Evolutionary conservation across 345 rosid genomes (phyloP), one percentile per base, ranked within the genome.

Genomic region (Syzygium grande): DNA sequence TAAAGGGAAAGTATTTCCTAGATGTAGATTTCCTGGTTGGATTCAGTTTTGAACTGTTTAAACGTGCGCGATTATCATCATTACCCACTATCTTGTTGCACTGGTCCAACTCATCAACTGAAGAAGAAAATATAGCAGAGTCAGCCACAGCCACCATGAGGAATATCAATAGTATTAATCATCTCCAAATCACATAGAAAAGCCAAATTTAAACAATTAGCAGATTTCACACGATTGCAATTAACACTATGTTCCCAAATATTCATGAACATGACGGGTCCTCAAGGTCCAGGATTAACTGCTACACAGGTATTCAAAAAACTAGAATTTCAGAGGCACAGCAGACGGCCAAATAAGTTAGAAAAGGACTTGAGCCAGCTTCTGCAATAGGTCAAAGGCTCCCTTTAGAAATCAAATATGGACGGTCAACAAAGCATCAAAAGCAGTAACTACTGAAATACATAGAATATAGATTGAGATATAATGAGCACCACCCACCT

Each of bases 21-120:
- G 88, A 87, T 85, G 88, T 91, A 51, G 92, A 86, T 58, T 21
- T 87, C 51, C 88, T 90, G 86, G 83, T 86, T 73, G 92, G 55
- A 73, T 88, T 63, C 34, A 87, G 90, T 86, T 87, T 90, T 84
- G 93, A 89, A 87, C 89, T 87, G 89, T 92, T 90, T 80, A 89
- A 90, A 80, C 59, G 93, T 58, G 87, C 86, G 63, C 63, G 87
- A 86, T 91, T 93, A 86, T 93, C 91, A 89, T 94, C 95, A 88
- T 89, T 93, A 85, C 98, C 99, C 53, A 98, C 96, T 90, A 95
- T 91, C 91, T 94, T 94, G 90, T 94, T 96, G 91, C 99, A 98
- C 89, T 94, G 94, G 88, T 96, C 96, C 95, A 96, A 88, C 88
- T 97, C 98, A 89, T 97, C 99, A 86, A 98, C 99, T 96, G 90